Conservation (phyloP, 1,284 basidiomycete species). For the Pseudozyma sp. region DNA sequence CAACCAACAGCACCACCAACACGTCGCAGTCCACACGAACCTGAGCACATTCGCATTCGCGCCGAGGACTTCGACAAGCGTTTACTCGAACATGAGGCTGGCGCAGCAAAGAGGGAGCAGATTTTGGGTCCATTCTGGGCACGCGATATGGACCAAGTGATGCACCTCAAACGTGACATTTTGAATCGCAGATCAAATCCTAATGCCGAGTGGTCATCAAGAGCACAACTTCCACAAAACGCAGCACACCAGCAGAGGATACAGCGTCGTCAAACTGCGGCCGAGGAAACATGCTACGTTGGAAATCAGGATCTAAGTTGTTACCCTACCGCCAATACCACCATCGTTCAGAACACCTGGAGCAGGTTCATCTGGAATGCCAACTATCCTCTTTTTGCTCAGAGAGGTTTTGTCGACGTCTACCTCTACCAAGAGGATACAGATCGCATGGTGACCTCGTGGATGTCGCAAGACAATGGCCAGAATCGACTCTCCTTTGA, state of each 20-base stretch:
- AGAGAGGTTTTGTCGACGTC: constrained; percentile 57
- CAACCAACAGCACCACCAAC: constrained; percentile 42
- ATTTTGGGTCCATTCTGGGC: constrained; percentile 54
- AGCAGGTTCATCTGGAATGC: constrained; percentile 62
- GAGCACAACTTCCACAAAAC: background rate
- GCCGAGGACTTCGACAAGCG: constrained; percentile 27
- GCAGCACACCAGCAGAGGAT: background rate
- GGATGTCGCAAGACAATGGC: constrained; percentile 55
- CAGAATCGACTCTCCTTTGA: constrained; percentile 54
- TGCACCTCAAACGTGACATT: constrained; percentile 33
- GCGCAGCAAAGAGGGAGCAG: constrained; percentile 18
- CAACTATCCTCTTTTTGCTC: constrained; percentile 59
- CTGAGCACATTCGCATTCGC: constrained; percentile 28
- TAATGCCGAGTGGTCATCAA: constrained; percentile 3
- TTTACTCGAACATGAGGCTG: constrained; percentile 5
- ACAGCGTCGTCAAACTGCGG: constrained; percentile 52
- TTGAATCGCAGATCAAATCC: constrained; percentile 5
- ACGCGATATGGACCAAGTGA: constrained; percentile 35
- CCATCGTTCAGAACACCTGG: constrained; percentile 51
- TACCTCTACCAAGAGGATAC: constrained; percentile 62
- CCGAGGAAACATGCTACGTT: constrained; percentile 53
- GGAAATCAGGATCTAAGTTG: constrained; percentile 61
- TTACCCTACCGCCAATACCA: constrained; percentile 53
- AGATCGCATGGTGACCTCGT: constrained; percentile 50
- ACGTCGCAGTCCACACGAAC: constrained; percentile 29